Conservation (phyloP, 257 asterid species). For the Solanum bulbocastanum region DNA sequence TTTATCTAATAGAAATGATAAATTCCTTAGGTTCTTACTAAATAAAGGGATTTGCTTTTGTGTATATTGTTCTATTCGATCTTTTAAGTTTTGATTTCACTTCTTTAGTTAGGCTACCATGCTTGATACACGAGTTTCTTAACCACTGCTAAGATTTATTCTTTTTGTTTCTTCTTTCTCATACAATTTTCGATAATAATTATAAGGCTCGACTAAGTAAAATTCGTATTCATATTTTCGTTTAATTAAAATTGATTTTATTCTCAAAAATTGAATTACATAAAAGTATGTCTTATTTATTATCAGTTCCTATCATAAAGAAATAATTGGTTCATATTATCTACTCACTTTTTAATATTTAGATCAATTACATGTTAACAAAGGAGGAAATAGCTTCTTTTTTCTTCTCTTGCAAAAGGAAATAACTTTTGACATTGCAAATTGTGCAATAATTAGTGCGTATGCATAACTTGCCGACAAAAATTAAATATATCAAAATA, state of each 20-base stretch:
- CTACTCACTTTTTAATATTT: not conserved
- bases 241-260: not conserved
- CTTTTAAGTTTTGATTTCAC: not conserved
- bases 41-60: not conserved
- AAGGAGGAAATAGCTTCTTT: not conserved
- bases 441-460: not conserved
- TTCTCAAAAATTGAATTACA: not conserved
- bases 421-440: not conserved
- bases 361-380: not conserved
- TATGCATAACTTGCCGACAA: not conserved
- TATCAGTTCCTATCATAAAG: not conserved
- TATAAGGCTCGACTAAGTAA: not conserved
- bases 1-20: not conserved
- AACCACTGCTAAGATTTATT: not conserved
- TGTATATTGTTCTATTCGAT: not conserved
- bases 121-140: not conserved
- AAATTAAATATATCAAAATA: not conserved
- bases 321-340: not conserved
- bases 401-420: not conserved
- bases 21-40: not conserved
- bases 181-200: accelerated
- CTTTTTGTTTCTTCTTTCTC: not conserved
- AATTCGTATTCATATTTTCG: not conserved
- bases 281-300: not conserved
- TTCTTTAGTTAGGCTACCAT: not conserved